phyloP scores from a whole-genome alignment of 805 yeast species.

The Jamesozyma rosinii region DNA sequence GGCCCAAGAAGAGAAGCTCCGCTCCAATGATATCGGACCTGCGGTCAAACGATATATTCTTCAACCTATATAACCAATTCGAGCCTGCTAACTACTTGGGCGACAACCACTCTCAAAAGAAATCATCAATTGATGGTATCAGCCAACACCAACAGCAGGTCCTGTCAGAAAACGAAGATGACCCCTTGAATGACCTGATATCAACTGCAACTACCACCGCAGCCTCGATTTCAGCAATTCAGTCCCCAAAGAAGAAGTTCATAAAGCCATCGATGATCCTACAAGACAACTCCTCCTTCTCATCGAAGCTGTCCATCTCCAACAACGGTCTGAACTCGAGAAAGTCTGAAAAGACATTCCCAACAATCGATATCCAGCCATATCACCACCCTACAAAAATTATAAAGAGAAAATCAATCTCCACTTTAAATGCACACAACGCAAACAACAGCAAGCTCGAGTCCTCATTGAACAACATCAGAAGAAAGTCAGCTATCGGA shows the following conservation, averaged over 20 bases:
- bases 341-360: slow-evolving; percentile 8
- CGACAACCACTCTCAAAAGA: neutral
- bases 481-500: slow-evolving; percentile 10
- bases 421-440: neutral
- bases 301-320: slow-evolving; percentile 17
- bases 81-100: neutral
- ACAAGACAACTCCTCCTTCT: slow-evolving; percentile 20
- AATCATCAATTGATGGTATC: neutral
- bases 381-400: slow-evolving; percentile 7
- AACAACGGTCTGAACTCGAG: slow-evolving; percentile 15
- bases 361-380: slow-evolving; percentile 9
- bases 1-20: neutral
- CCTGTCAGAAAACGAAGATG: neutral
- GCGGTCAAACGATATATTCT: neutral
- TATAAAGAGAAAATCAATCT: slow-evolving; percentile 8
- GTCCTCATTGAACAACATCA: neutral
- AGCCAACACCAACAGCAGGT: neutral
- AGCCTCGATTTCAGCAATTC: neutral
- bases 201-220: neutral
- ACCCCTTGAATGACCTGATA: neutral
- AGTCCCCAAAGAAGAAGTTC: slow-evolving; percentile 9
- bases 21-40: neutral
- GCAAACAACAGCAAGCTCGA: neutral
- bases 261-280: slow-evolving; percentile 27
- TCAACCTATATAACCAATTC: neutral